Base-by-base conservation (phyloP, 495 filamentous ascomycete genomes). In the Penicillium desertorum region DNA sequence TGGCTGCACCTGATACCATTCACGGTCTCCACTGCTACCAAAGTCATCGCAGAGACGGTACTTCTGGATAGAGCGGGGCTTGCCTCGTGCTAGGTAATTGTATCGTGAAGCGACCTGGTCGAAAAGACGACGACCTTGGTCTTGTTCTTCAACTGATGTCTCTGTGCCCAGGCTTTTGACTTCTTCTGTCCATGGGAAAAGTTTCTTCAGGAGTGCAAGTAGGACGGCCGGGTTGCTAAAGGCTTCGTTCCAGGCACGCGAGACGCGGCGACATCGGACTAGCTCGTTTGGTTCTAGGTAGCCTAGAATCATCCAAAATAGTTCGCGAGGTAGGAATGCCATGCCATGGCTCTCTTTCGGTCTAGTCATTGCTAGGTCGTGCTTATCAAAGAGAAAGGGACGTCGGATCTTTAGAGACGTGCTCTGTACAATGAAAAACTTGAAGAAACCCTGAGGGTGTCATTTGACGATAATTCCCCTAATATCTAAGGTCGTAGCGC, bases 81-180 rank as follows among this genome's bases (percentile, higher is more conserved):
- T 72, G 11, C 79, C 86, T 37, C 63, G 63, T 37, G 70, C 67
- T 14, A 88, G 75, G 61, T 81, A 65, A 64, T 79, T 65, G 67
- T 88, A 88, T 46, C 86, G 75, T 39, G 79, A 69, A 11, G 81
- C 76, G 11, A 88, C 79, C 25, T 67, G 62, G 47, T 82, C 76
- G 51, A 86, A 87, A 8, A 77, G 61, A 16, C 45, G 48, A 17
- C 77, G 65, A 76, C 79, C 83, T 19, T 71, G 54, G 7, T 17
- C 30, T 41, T 25, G 29, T 36, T 59, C 60, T 29, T 27, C 22
- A 43, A 2, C 4, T 3, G 49, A 51, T 12, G 27, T 48, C 9
- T 23, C 50, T 36, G 29, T 16, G 20, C 45, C 58, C 29, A 69
- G 62, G 20, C 68, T 67, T 8, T 77, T 75, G 58, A 83, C 69